Conservation (phyloP, 768 basidiomycete species). For the Boletus rubescentipes region DNA sequence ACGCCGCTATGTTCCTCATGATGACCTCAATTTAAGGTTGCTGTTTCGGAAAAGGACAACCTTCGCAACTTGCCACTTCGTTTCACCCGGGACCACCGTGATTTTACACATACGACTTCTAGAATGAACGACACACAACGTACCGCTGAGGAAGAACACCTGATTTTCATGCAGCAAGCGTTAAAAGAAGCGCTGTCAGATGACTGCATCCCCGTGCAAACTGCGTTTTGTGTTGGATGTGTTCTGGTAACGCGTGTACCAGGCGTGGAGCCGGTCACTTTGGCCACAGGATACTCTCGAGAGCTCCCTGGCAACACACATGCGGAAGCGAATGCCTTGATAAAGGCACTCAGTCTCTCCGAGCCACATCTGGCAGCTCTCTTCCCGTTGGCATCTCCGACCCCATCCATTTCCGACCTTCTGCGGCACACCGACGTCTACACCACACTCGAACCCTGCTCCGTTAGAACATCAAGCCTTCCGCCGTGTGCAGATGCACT, state of each 20-base stretch:
- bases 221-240: slow-evolving; percentile 93
- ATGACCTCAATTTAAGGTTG: no score
- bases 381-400: slow-evolving; percentile 36
- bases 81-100: no score
- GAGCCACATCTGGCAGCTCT: slow-evolving; percentile 42
- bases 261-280: slow-evolving; percentile 43
- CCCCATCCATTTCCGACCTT: slow-evolving; percentile 41
- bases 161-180: slow-evolving; percentile 57
- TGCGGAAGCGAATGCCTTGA: slow-evolving; percentile 91
- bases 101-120: no score
- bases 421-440: slow-evolving; percentile 73
- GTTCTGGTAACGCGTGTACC: slow-evolving; percentile 58
- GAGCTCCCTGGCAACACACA: slow-evolving; percentile 95
- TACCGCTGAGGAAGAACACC: slow-evolving; percentile 28
- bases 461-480: slow-evolving; percentile 82
- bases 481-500: slow-evolving; percentile 84
- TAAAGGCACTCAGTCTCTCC: slow-evolving; percentile 59
- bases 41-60: no score
- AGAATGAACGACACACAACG: neutral
- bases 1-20: no score
- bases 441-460: slow-evolving; percentile 97
- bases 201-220: slow-evolving; percentile 64
- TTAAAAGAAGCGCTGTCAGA: slow-evolving; percentile 57
- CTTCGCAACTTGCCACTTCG: no score
- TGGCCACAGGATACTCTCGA: slow-evolving; percentile 85